Conservation (phyloP, 148 eudicot species). For the Talinum fruticosum region DNA sequence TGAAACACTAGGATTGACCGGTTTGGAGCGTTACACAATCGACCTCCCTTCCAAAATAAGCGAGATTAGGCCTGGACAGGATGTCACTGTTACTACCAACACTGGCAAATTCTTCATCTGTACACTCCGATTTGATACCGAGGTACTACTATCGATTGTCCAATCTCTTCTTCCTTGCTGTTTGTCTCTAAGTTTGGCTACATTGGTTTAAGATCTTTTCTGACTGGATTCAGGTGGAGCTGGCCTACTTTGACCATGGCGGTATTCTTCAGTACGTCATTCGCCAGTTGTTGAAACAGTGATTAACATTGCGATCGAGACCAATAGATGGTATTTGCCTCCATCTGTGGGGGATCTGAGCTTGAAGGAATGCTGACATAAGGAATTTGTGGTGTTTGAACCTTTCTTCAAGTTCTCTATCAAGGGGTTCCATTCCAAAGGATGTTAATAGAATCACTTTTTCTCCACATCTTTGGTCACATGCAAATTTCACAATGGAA, state of each 20-base stretch:
- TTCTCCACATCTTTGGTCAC: no score
- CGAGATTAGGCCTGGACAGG: constrained; percentile 93
- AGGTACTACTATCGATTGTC: constrained; percentile 39
- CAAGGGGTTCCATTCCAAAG: no score
- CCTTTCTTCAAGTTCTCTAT: no score
- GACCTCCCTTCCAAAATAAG: constrained; percentile 76
- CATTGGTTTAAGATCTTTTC: neutral
- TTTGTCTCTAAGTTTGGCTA: neutral
- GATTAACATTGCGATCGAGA: no score
- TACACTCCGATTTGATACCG: constrained; percentile 84
- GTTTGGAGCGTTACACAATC: constrained; percentile 81
- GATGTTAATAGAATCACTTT: no score
- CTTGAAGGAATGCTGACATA: no score
- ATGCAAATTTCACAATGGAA: no score
- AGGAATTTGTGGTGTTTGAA: no score
- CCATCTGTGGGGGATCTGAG: no score
- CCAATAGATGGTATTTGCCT: no score
- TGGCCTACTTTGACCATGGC: constrained; percentile 89
- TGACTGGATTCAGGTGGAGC: constrained; percentile 61
- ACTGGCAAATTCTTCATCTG: constrained; percentile 84
- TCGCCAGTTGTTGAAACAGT: constrained; percentile 58
- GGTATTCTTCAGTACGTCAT: constrained; percentile 90
- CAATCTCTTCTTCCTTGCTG: neutral
- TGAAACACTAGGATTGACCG: constrained; percentile 86
- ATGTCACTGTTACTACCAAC: constrained; percentile 76